Evolutionary conservation across 2,329 filamentous ascomycete species (phyloP).

Genomic region (Botrytis hyacinthi): DNA sequence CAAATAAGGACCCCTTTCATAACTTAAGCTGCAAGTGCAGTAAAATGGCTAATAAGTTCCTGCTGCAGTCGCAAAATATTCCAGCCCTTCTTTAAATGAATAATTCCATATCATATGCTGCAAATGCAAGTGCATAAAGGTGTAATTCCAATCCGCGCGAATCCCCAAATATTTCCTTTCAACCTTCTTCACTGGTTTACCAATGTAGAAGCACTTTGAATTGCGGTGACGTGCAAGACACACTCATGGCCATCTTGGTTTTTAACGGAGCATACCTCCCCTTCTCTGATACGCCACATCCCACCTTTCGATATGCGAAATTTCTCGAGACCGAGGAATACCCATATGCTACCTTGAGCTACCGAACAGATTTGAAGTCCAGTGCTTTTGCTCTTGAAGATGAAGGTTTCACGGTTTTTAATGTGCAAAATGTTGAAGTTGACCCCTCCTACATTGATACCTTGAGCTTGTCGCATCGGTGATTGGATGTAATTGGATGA

Average conservation of each 20-base stretch:
- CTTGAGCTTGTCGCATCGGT: not conserved
- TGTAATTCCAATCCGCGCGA: too few relatives aligned
- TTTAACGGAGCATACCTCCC: constrained; percentile 24
- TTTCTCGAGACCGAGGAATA: constrained; percentile 21
- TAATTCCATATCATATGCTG: not conserved
- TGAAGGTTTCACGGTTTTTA: not conserved
- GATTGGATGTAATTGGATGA: constrained; percentile 26
- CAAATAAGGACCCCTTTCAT: not conserved
- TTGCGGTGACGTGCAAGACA: constrained; percentile 2
- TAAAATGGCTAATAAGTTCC: not conserved
- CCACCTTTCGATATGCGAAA: constrained; percentile 27
- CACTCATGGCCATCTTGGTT: not conserved
- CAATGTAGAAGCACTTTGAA: constrained; percentile 47
- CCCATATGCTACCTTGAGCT: constrained; percentile 25
- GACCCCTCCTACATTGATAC: constrained; percentile 23
- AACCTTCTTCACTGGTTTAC: constrained; percentile 73
- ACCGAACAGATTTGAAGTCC: constrained; percentile 26
- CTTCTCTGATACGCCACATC: constrained; percentile 28
- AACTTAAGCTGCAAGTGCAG: not conserved
- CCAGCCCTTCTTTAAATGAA: not conserved
- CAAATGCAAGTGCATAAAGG: not conserved
- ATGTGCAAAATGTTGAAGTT: constrained; percentile 25
- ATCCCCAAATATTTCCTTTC: not conserved
- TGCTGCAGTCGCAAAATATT: not conserved
- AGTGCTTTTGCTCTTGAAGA: not conserved